These are phyloP conservation scores for Teratosphaeria nubilosa DNA, from an alignment of 2,329 filamentous ascomycete genomes.

Conservation along the genomic window DNA sequence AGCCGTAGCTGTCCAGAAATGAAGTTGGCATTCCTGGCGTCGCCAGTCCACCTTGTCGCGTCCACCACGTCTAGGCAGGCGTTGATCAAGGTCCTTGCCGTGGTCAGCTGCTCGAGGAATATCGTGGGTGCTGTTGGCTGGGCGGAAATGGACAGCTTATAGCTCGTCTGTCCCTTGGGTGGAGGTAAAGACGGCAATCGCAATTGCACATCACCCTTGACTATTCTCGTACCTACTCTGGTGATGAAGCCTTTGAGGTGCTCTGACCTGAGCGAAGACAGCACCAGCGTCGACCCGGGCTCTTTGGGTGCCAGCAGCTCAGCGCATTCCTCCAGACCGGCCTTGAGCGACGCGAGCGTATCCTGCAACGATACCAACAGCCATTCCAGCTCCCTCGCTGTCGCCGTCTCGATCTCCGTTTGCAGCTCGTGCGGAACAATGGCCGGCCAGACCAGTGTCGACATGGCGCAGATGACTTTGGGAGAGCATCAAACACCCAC, in stretches of 20 bases:
- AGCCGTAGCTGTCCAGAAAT: conserved; percentile 49
- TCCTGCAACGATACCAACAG: conserved; percentile 51
- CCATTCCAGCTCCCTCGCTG: conserved; percentile 54
- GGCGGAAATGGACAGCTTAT: conserved; percentile 43
- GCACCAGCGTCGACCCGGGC: conserved; percentile 75
- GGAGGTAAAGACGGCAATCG: conserved; percentile 59
- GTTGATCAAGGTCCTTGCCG: conserved; percentile 67
- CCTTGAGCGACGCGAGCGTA: conserved; percentile 51
- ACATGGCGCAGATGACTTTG: conserved; percentile 34
- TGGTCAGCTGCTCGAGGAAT: conserved; percentile 58
- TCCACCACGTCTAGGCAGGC: conserved; percentile 74
- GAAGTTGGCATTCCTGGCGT: conserved; percentile 49
- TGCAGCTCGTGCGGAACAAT: conserved; percentile 42
- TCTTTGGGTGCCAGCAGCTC: conserved; percentile 75
- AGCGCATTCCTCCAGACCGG: conserved; percentile 79
- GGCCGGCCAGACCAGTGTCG: conserved; percentile 52
- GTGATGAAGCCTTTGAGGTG: conserved; percentile 87
- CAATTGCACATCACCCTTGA: conserved; percentile 76
- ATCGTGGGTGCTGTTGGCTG: conserved; percentile 47
- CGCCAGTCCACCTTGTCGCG: conserved; percentile 62
- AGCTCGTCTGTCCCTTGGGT: conserved; percentile 41
- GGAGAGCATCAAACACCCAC: not conserved
- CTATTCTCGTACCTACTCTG: conserved; percentile 76
- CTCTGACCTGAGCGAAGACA: conserved; percentile 80
- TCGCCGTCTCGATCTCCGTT: conserved; percentile 42